Evolutionary conservation across 805 yeast genomes (phyloP), one percentile per base, ranked within the genome.

Genomic region (Starmerella stellata): DNA sequence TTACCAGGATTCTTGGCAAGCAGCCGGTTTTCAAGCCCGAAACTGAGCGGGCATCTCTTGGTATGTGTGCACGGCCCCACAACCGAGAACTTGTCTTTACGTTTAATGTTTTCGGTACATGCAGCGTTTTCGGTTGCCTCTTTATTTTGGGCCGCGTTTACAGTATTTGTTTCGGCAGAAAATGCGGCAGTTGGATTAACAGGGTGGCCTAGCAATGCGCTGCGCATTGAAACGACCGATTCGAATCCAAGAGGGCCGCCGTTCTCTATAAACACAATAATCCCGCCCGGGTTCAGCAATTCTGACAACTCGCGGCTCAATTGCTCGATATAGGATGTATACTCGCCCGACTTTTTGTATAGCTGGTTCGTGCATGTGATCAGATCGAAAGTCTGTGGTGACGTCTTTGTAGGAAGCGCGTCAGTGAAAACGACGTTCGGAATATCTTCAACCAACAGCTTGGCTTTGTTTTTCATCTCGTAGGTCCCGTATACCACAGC

Each of bases 41-140:
- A 65, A 56, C 85, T 95, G 39, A 87, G 60, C 0, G 96, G 95
- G 52, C 95, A 85, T 46, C 64, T 68, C 11, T 75, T 70, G 50
- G 82, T 94, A 54, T 90, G 95, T 1, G 87, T 59, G 53, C 95
- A 90, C 3, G 98, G 98, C 0, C 94, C 94, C 16, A 87, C 53
- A 7, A 87, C 65, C 30, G 69, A 68, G 35, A 45, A 30, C 4
- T 32, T 31, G 15, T 25, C 34, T 8, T 29, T 15, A 13, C 32
- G 15, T 15, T n/a, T n/a, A 5, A 7, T 13, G 19, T 29, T 15
- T 8, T 7, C 14, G n/a, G 11, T 25, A n/a, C n/a, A n/a, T n/a
- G 11, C n/a, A 5, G 9, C 19, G 16, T 8, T 8, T 29, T 29
- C 19, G 14, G 7, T 8, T 5, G 9, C 14, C 16, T n/a, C 19